Percentiles rank a stretch among this genome's conserved stretches.
These are phyloP conservation scores for Spergularia marina DNA, from an alignment of 148 eudicot genomes.

Conservation along the genomic window DNA sequence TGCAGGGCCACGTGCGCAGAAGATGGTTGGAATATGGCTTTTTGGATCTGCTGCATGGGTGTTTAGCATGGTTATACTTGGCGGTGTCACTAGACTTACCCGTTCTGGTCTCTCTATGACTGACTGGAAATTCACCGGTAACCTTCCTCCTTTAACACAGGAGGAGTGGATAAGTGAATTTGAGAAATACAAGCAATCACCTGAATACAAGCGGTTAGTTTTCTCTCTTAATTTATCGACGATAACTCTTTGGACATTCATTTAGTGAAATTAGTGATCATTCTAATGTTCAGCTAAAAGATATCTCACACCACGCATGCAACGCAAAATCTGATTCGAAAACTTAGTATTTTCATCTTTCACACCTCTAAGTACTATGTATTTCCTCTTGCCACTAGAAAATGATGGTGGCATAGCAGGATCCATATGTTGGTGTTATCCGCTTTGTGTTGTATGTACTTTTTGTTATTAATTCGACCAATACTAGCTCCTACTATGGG, in stretches of 20 bases:
- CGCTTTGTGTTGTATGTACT: not conserved
- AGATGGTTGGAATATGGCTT: constrained; percentile 90
- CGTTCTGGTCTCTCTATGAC: constrained; percentile 98
- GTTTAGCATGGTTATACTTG: constrained; percentile 95
- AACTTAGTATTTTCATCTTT: not conserved
- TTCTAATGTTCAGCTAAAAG: not conserved
- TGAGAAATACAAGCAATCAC: constrained; percentile 94
- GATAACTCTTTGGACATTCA: not conserved
- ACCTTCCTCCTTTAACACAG: constrained; percentile 82
- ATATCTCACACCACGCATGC: not conserved
- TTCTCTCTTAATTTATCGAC: not conserved
- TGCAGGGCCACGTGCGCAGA: constrained; percentile 84
- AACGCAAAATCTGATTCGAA: not conserved
- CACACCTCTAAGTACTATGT: not conserved
- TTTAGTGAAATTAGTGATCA: not conserved
- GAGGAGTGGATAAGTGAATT: constrained; percentile 83
- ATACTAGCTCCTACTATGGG: constrained; percentile 7
- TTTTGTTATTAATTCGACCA: not conserved
- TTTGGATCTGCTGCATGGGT: constrained; percentile 98
- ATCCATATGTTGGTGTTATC: not conserved
- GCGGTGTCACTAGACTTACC: constrained; percentile 85
- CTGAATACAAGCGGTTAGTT: constrained; percentile 85
- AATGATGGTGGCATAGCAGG: not conserved
- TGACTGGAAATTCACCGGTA: constrained; percentile 92
- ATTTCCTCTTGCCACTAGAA: not conserved